Evolutionary conservation across 2,329 filamentous ascomycete species (phyloP).

Genomic region (Paecilomyces sp.): DNA sequence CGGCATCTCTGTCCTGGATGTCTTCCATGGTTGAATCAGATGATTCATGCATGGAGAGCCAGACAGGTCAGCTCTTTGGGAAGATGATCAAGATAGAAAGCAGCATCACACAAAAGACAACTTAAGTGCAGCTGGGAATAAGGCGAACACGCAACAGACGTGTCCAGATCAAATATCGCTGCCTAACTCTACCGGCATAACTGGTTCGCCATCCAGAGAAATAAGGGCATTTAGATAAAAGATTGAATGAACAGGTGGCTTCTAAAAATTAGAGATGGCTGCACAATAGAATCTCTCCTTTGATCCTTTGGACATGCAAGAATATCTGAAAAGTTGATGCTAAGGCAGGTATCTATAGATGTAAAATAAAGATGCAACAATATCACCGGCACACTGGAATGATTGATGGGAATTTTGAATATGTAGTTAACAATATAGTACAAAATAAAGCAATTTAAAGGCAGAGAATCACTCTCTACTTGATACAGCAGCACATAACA

Average conservation of each 20-base stretch:
- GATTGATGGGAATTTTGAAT: too few species aligned
- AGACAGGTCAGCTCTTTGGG: background rate
- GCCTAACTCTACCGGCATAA: background rate
- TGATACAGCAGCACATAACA: background rate
- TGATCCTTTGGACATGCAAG: background rate
- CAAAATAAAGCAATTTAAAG: background rate
- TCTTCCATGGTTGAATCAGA: background rate
- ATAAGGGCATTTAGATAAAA: background rate
- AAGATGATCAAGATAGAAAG: background rate
- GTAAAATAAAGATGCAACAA: background rate
- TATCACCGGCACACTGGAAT: background rate
- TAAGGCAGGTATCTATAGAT: background rate
- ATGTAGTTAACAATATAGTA: too few species aligned
- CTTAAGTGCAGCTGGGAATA: too few species aligned
- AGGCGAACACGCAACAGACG: background rate
- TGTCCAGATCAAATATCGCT: background rate
- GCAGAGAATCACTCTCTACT: background rate
- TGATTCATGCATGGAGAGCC: background rate
- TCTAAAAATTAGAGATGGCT: background rate
- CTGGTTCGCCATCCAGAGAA: background rate
- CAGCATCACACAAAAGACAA: background rate
- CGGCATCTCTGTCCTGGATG: background rate
- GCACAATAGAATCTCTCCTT: background rate
- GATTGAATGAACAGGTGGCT: background rate
- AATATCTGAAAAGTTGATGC: background rate